Base-by-base conservation (phyloP, 345 rosid species). In the Aquilaria malaccensis region DNA sequence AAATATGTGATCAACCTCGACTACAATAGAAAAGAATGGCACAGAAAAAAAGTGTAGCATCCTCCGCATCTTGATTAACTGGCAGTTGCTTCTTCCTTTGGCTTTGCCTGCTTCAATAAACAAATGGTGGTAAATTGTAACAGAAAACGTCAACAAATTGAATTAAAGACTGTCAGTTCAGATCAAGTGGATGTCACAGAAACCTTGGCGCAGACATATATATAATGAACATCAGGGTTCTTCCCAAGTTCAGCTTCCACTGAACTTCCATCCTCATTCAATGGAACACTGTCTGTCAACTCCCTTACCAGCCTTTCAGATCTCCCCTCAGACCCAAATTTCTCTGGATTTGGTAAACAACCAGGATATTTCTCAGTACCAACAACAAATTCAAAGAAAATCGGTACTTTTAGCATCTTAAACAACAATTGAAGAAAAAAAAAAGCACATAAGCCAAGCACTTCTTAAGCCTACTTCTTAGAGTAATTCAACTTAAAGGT, bases 181-280 rank as follows among this genome's bases (percentile, higher is more conserved):
- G 13, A 30, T 10, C 9, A 55, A 30, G 3, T 13, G 33, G 45
- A 48, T 45, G 13, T 46, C 32, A 67, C 47, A 22, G 22, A 22
- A 10, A 86, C 93, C 93, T 86, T 86, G 61, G 70, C 71, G 71
- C 89, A 83, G 67, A 81, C 67, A 32, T 86, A 86, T 33, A 91
- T 83, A 72, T 78, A 88, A 70, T 91, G 98, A 60, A 88, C 83
- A 15, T 88, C 91, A 32, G 90, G 84, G 69, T 72, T 80, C 60
- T 75, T 83, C 59, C 96, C 94, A 50, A 88, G 77, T 13, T 62
- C 72, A 56, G 80, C 77, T 75, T 88, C 96, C 55, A 73, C 70
- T 1, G 91, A 72, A 59, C 71, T 77, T 56, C 72, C 87, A 50
- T 78, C 83, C 57, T 71, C 81, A 65, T 79, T 85, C 72, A 88